Evolutionary conservation across 1,284 basidiomycete species (phyloP).

Genomic region (Cerioporus squamosus): DNA sequence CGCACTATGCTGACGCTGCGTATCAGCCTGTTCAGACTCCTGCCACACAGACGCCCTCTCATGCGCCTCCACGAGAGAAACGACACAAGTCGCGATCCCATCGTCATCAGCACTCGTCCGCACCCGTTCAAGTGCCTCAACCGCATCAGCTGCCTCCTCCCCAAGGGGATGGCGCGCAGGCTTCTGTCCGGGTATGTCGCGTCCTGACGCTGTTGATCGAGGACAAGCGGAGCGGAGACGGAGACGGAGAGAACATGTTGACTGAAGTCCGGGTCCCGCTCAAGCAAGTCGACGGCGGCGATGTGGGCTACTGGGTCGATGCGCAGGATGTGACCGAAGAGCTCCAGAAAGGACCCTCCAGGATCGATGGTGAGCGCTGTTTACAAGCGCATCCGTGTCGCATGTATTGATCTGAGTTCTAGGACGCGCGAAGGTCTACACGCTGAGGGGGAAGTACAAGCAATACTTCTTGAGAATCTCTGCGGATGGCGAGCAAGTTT

Average conservation of each 20-base stretch:
- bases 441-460: conserved; percentile 68
- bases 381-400: not conserved
- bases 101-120: not conserved
- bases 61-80: conserved; percentile 7
- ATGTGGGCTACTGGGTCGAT: conserved; percentile 70
- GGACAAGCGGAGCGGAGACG: conserved; percentile 54
- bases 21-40: conserved; percentile 4
- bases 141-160: not conserved
- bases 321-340: conserved; percentile 61
- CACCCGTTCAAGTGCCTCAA: not conserved
- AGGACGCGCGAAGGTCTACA: conserved; percentile 74
- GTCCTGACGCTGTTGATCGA: conserved; percentile 70
- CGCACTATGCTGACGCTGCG: conserved; percentile 3
- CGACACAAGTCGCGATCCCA: conserved; percentile 17
- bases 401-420: not conserved
- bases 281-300: conserved; percentile 37
- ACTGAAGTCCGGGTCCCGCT: conserved; percentile 68
- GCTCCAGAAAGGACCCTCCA: conserved; percentile 63
- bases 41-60: conserved; percentile 3
- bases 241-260: conserved; percentile 55
- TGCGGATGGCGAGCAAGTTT: conserved; percentile 40
- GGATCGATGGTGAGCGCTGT: conserved; percentile 61
- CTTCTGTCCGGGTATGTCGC: conserved; percentile 27
- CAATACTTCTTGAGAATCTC: conserved; percentile 71
- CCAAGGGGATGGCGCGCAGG: not conserved